Evolutionary conservation across 1,284 basidiomycete species (phyloP).

Genomic region (Apiotrichum mycotoxinovorans): DNA sequence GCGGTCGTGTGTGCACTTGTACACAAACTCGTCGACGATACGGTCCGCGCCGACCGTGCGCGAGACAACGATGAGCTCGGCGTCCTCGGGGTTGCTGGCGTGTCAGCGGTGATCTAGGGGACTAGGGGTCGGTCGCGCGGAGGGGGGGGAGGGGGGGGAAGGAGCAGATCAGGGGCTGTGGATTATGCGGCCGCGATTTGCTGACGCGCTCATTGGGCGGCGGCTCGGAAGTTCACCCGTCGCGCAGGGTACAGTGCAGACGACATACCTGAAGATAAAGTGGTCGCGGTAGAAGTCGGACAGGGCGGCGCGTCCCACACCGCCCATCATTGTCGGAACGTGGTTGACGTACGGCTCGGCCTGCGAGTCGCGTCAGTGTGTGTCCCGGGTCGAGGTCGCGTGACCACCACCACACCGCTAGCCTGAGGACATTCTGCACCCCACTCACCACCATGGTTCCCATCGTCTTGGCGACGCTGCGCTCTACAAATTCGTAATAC

Average conservation of each 20-base stretch:
- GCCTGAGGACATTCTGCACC: too few relatives aligned
- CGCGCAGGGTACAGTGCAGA: background rate
- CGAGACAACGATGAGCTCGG: conserved; percentile 50
- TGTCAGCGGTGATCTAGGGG: conserved; percentile 1
- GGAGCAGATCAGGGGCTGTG: background rate
- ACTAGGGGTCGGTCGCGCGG: background rate
- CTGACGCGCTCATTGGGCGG: too few relatives aligned
- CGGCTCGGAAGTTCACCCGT: too few relatives aligned
- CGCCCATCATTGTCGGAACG: conserved; percentile 50
- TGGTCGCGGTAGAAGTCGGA: conserved; percentile 55
- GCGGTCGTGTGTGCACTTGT: conserved; percentile 53
- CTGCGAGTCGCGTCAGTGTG: background rate
- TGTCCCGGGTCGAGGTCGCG: background rate
- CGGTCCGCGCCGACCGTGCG: conserved; percentile 28
- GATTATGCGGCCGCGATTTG: too few relatives aligned
- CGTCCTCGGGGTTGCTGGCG: conserved; percentile 12
- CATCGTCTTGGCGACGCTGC: conserved; percentile 33
- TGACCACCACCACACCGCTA: too few relatives aligned
- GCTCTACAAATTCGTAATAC: conserved; percentile 25
- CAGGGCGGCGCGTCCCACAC: conserved; percentile 55
- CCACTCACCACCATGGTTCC: conserved; percentile 30
- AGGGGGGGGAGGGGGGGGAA: background rate
- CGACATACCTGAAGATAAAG: conserved; percentile 34
- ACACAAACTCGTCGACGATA: conserved; percentile 31
- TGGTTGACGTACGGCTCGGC: conserved; percentile 34